Conservation (phyloP, 2,329 filamentous ascomycete genomes). For the Trichoderma polysporum region DNA sequence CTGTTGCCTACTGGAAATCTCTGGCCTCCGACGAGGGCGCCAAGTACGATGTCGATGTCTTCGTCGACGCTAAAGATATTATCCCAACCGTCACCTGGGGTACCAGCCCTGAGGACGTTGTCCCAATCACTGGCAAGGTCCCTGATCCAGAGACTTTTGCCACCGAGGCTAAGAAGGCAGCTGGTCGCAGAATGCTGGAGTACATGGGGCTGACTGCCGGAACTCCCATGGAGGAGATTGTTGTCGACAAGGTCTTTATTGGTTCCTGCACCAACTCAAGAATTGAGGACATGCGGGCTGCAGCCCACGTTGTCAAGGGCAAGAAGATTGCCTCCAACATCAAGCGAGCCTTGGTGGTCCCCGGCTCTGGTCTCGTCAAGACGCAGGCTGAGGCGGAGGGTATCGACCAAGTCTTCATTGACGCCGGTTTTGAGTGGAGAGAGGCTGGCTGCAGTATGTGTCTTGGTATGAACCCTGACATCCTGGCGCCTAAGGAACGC, state of each 20-base stretch:
- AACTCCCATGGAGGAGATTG: slow-evolving; percentile 88
- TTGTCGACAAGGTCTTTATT: slow-evolving; percentile 94
- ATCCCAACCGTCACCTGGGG: slow-evolving; percentile 94
- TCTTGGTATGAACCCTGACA: slow-evolving; percentile 98
- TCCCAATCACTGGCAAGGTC: slow-evolving; percentile 90
- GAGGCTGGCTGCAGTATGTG: slow-evolving; percentile 99
- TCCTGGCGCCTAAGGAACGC: slow-evolving; percentile 85
- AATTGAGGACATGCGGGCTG: slow-evolving; percentile 91
- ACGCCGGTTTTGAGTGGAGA: slow-evolving; percentile 96
- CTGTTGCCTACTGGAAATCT: slow-evolving; percentile 81
- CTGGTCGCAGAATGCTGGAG: slow-evolving; percentile 78
- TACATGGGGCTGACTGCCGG: slow-evolving; percentile 94
- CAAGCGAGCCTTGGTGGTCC: slow-evolving; percentile 93
- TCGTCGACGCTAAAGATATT: slow-evolving; percentile 91
- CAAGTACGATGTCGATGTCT: slow-evolving; percentile 84
- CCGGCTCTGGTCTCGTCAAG: slow-evolving; percentile 93
- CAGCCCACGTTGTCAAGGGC: slow-evolving; percentile 82
- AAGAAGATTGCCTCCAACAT: slow-evolving; percentile 84
- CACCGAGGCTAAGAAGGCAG: slow-evolving; percentile 74
- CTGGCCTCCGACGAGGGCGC: slow-evolving; percentile 84
- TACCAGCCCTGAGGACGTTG: slow-evolving; percentile 91
- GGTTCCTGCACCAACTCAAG: slow-evolving; percentile 97
- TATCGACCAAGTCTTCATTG: slow-evolving; percentile 85
- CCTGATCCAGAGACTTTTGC: slow-evolving; percentile 86
- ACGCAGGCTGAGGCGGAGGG: slow-evolving; percentile 87